phyloP scores from a whole-genome alignment of 495 filamentous ascomycete genomes.

The Penicillium bialowiezense region DNA sequence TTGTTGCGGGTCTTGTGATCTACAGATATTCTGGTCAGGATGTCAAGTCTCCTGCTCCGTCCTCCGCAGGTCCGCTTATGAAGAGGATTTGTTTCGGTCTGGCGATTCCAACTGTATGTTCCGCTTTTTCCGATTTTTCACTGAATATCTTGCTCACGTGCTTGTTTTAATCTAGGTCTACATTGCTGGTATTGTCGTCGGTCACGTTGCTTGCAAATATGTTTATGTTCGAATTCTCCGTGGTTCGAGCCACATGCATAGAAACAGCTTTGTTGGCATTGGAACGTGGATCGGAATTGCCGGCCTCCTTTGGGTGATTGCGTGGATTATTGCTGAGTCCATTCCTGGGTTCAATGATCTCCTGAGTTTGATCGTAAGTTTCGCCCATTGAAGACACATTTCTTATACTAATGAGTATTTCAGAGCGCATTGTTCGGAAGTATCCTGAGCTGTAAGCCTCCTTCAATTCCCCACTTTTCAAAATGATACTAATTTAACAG shows the following conservation, averaged over 20 bases:
- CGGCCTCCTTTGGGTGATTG: slow-evolving; percentile 51
- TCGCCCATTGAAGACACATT: neutral
- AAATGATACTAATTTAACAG: slow-evolving; percentile 10
- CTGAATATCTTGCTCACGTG: neutral
- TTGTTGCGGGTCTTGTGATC: slow-evolving; percentile 60
- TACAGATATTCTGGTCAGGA: slow-evolving; percentile 66
- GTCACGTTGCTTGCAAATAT: slow-evolving; percentile 55
- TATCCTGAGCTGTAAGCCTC: slow-evolving; percentile 35
- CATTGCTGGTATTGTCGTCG: slow-evolving; percentile 66
- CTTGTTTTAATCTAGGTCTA: slow-evolving; percentile 35
- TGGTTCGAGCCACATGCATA: slow-evolving; percentile 52
- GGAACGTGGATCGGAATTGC: slow-evolving; percentile 56
- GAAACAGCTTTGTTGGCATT: slow-evolving; percentile 45
- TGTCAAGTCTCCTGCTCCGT: slow-evolving; percentile 66
- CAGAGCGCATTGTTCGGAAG: slow-evolving; percentile 30
- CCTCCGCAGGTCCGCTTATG: slow-evolving; percentile 56
- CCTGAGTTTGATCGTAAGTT: slow-evolving; percentile 37
- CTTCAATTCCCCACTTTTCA: too few relatives aligned
- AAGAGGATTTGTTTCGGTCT: slow-evolving; percentile 75
- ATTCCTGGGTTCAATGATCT: slow-evolving; percentile 68
- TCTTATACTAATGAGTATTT: slow-evolving; percentile 6
- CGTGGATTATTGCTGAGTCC: slow-evolving; percentile 66
- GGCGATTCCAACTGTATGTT: slow-evolving; percentile 60
- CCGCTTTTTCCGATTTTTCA: neutral
- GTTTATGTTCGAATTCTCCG: slow-evolving; percentile 59